Conservation (phyloP, 768 basidiomycete genomes). For the Tricholoma terreum region DNA sequence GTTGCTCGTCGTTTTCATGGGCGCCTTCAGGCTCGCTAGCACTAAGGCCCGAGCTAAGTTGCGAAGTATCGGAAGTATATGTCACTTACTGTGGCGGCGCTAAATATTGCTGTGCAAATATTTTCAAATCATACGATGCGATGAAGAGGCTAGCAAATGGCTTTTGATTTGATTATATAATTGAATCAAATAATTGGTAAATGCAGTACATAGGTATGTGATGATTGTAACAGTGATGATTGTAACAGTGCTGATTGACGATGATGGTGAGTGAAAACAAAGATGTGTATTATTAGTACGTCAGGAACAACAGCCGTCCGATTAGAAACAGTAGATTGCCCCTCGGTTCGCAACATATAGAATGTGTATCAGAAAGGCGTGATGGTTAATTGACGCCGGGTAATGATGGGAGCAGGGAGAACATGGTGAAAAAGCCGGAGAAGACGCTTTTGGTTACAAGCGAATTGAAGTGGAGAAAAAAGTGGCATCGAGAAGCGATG, state of each 20-base stretch:
- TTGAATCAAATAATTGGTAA: neutral
- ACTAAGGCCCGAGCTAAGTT: too few relatives aligned
- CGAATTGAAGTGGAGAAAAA: neutral
- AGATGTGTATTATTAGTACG: neutral
- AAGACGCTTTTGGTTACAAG: neutral
- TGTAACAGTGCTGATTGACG: neutral
- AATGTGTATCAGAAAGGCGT: neutral
- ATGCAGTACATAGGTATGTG: neutral
- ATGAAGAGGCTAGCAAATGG: too few relatives aligned
- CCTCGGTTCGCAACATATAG: neutral
- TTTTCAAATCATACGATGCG: neutral
- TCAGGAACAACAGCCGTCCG: neutral
- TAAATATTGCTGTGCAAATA: neutral
- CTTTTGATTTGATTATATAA: neutral
- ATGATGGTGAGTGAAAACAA: neutral
- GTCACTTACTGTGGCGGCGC: too few relatives aligned
- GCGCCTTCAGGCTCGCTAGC: too few relatives aligned
- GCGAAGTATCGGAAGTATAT: neutral
- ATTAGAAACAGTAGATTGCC: too few relatives aligned
- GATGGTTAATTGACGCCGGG: conserved; percentile 1
- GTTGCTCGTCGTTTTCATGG: too few relatives aligned
- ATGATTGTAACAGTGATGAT: neutral
- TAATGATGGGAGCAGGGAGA: neutral
- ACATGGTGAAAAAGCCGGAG: conserved; percentile 1
- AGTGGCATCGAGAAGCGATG: neutral